These are phyloP conservation scores for Chaetomiaceae sp. DNA, from an alignment of 2,329 filamentous ascomycete species.

Conservation along the genomic window DNA sequence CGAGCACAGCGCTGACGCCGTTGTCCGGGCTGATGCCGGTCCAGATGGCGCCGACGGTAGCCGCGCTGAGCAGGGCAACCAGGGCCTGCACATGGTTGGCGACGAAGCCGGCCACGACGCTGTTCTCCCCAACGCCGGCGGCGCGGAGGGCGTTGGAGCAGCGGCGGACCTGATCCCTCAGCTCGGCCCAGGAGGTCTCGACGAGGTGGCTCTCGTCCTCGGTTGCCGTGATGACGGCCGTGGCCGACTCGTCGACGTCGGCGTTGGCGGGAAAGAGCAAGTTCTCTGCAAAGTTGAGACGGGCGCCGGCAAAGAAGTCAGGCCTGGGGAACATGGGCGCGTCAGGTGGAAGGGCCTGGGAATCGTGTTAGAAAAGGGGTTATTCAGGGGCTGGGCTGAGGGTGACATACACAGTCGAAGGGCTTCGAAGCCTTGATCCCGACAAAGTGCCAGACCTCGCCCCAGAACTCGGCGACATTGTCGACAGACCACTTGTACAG, in stretches of 20 bases:
- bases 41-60: slow-evolving; percentile 84
- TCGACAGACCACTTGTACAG: slow-evolving; percentile 83
- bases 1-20: slow-evolving; percentile 84
- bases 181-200: slow-evolving; percentile 66
- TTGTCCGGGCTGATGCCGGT: slow-evolving; percentile 90
- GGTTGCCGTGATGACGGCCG: slow-evolving; percentile 76
- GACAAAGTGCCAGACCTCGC: slow-evolving; percentile 77
- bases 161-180: slow-evolving; percentile 70
- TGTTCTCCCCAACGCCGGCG: slow-evolving; percentile 53
- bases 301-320: slow-evolving; percentile 73
- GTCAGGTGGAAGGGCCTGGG: slow-evolving; percentile 62
- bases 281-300: slow-evolving; percentile 92
- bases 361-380: neutral
- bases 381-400: neutral
- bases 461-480: slow-evolving; percentile 75
- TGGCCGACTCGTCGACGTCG: slow-evolving; percentile 51
- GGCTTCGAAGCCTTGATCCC: slow-evolving; percentile 65
- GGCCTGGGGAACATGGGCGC: slow-evolving; percentile 81
- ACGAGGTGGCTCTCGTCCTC: slow-evolving; percentile 61
- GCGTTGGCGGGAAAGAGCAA: slow-evolving; percentile 70
- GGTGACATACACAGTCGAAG: slow-evolving; percentile 54
- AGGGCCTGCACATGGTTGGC: slow-evolving; percentile 87
- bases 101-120: slow-evolving; percentile 69
- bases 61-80: slow-evolving; percentile 80
- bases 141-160: slow-evolving; percentile 68